Base-by-base conservation (phyloP, 352 stramenopile genomes). In the Hyaloperonospora arabidopsidis region DNA sequence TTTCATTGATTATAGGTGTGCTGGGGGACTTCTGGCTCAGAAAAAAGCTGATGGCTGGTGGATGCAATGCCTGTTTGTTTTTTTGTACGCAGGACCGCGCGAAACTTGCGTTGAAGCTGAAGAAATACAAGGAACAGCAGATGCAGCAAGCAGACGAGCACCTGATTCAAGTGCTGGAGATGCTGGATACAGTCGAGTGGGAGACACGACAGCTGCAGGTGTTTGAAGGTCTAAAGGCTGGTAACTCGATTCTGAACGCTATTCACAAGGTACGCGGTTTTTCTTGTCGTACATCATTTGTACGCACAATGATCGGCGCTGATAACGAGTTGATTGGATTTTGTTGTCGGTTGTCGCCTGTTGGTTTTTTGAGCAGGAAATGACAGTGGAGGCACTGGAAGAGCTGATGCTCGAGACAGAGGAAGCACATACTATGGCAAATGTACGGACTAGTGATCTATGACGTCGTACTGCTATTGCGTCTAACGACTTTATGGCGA, bases 41-140 rank as follows among this genome's bases (percentile, higher is more conserved):
- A 38, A 22, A 44, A 22, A 21, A 19, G n/a, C 38, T 44, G 15
- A 44, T 19, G 38, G 15, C 17, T 19, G 38, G 13, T 15, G 12
- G 35, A 38, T 45, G 14, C 13, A 46, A 49, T 49, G 57, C 11
- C 13, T 44, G 38, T 21, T 8, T 17, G 38, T 59, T 19, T 62
- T 13, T 18, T 11, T 32, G 39, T 23, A 5, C 61, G 39, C 53
- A 93, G 79, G 84, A 93, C 46, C 79, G 82, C 14, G 86, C 86
- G 4, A 94, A 91, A 57, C 63, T 94, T 18, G 85, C 79, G 63
- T 67, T 95, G 29, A 89, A 93, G 57, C 68, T 95, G 25, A 93
- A 89, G 50, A 95, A 95, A 67, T 94, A 89, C 61, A 93, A 93
- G 52, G 79, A 93, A 58, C 77, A 86, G 54, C 84, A 95, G 64